These are phyloP conservation scores for Pythium coloratum DNA, from an alignment of 352 stramenopile genomes.

Conservation along the genomic window DNA sequence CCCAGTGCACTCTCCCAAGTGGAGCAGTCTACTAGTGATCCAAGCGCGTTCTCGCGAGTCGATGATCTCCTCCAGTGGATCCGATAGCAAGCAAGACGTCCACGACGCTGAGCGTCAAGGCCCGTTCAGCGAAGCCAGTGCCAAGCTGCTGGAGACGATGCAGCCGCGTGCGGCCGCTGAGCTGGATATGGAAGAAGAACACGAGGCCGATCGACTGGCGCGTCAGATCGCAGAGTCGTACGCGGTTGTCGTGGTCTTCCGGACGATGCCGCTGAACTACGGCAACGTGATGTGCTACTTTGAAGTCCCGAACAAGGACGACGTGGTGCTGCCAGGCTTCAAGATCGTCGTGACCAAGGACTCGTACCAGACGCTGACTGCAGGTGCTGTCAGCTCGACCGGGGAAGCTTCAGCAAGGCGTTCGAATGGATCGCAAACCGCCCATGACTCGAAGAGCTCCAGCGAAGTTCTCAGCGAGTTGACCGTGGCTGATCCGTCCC, in stretches of 20 bases:
- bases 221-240: conserved; percentile 58
- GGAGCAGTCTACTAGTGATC: conserved; percentile 75
- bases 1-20: conserved; percentile 80
- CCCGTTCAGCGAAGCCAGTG: conserved; percentile 48
- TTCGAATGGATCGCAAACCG: background rate
- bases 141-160: conserved; percentile 43
- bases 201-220: conserved; percentile 64
- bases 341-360: conserved; percentile 75
- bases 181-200: conserved; percentile 66
- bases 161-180: conserved; percentile 30
- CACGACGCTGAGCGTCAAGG: conserved; percentile 49
- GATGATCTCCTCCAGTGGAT: conserved; percentile 6
- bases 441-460: conserved; percentile 35
- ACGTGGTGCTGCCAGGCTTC: conserved; percentile 72
- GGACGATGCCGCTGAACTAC: conserved; percentile 57
- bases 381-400: background rate
- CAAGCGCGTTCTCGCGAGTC: conserved; percentile 31
- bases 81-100: conserved; percentile 27
- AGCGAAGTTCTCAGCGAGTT: conserved; percentile 57
- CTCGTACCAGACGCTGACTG: conserved; percentile 15
- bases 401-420: background rate
- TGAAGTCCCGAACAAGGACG: conserved; percentile 38
- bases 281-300: conserved; percentile 81
- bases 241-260: conserved; percentile 74
- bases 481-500: conserved; percentile 55